A percentile compares a stretch with the other conserved stretches of the same genome.
Evolutionary conservation across 2,329 filamentous ascomycete genomes (phyloP).

Genomic region (Trichocomaceae sp.): DNA sequence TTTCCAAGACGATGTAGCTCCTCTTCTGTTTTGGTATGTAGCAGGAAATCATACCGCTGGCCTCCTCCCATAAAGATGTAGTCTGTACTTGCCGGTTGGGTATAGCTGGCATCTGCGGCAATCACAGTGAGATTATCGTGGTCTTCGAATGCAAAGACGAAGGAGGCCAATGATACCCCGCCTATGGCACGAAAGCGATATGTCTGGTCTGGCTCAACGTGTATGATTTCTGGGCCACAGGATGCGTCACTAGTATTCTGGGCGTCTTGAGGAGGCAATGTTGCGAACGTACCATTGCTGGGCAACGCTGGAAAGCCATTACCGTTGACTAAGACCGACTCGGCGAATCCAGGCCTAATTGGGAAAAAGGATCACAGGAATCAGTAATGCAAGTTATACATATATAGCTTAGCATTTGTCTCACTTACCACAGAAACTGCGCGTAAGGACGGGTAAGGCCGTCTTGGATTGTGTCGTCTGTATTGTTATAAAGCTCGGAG

Average conservation of each 20-base stretch:
- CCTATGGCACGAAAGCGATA: constrained; percentile 59
- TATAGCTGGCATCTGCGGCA: constrained; percentile 48
- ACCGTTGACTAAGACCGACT: constrained; percentile 54
- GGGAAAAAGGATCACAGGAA: background rate
- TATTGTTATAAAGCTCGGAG: constrained; percentile 52
- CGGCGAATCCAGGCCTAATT: constrained; percentile 53
- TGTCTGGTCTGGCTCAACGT: constrained; percentile 53
- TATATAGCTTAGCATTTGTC: no score
- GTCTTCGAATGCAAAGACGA: constrained; percentile 51
- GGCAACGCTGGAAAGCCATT: constrained; percentile 40
- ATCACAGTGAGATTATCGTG: constrained; percentile 54
- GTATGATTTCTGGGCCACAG: constrained; percentile 48
- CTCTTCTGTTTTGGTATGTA: constrained; percentile 44
- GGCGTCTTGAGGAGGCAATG: background rate
- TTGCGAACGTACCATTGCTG: constrained; percentile 14
- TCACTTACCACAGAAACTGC: constrained; percentile 1
- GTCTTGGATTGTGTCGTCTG: constrained; percentile 47
- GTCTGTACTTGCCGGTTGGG: constrained; percentile 27
- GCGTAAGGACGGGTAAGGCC: constrained; percentile 36
- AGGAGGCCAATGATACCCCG: constrained; percentile 41
- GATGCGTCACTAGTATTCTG: no score
- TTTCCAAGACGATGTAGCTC: constrained; percentile 30
- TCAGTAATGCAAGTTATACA: background rate
- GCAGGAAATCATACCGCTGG: constrained; percentile 55
- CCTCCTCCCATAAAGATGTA: constrained; percentile 53